Evolutionary conservation across 805 yeast genomes (phyloP), one percentile per base, ranked within the genome.

Genomic region (Peterozyma toletana): DNA sequence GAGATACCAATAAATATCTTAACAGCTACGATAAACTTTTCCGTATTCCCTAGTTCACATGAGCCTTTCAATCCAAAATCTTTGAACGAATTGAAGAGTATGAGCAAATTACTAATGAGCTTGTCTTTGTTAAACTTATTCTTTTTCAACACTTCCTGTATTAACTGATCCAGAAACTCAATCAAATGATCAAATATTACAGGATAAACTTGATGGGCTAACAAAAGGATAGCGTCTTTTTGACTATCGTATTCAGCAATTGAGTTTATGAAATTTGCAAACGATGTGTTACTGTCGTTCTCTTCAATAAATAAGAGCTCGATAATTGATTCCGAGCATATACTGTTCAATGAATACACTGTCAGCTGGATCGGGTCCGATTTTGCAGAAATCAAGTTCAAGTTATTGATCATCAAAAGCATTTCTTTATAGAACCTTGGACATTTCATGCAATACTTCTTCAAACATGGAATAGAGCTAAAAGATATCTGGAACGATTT

Each of bases 131-230:
- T 21, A 21, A 21, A 7, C 27, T 21, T 21, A 21, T 21, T 21
- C 7, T 21, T 21, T 21, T 21, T 7, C 27, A 21, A 5, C 4
- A 21, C 27, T 21, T 7, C 27, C 27, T 21, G 27, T 21, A 21
- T 4, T 7, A 21, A 21, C 7, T 4, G 27, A 21, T 21, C 7
- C 27, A 21, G 27, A 42, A 62, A 59, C 6, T 51, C 52, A 17
- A 47, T 46, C n/a, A 68, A 35, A 38, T 66, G 64, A 0, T 48
- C 35, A 18, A 59, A 31, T 0, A 66, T 51, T 3, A 50, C 45
- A 17, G 64, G 67, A 38, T 61, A 51, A 10, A 68, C 7, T 21
- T 21, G 27, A 21, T 21, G 27, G 7, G 27, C 47, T 30, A 53
- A 49, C 9, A 51, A 17, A 16, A 27, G 35, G n/a, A 44, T 21